These are phyloP conservation scores for Pleurotus sapidus DNA, from an alignment of 768 basidiomycete species.

Conservation along the genomic window DNA sequence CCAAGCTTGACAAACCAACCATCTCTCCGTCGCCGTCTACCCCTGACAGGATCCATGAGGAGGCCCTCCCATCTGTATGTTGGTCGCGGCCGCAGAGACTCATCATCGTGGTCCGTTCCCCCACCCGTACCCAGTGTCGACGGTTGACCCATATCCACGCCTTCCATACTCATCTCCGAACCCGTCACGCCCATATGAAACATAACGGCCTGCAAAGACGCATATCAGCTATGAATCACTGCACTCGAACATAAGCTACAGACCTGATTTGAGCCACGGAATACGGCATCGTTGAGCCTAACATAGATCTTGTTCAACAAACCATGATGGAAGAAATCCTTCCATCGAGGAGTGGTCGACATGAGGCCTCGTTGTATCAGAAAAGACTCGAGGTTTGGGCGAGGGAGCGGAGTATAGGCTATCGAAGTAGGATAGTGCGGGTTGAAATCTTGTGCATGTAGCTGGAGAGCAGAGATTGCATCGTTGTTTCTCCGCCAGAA, in stretches of 20 bases:
- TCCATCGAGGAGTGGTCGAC: constrained; percentile 37
- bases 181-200: constrained; percentile 57
- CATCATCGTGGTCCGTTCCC: constrained; percentile 71
- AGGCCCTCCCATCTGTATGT: constrained; percentile 72
- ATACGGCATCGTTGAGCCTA: constrained; percentile 66
- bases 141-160: constrained; percentile 51
- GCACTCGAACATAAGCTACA: constrained; percentile 14
- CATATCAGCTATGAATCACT: background rate
- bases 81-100: constrained; percentile 56
- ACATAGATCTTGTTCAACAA: constrained; percentile 73
- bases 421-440: constrained; percentile 71
- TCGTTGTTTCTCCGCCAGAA: constrained; percentile 69
- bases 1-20: constrained; percentile 52
- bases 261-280: constrained; percentile 50
- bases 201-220: constrained; percentile 46
- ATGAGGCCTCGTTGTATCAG: constrained; percentile 59
- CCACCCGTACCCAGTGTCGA: constrained; percentile 62
- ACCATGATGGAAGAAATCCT: constrained; percentile 57
- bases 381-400: constrained; percentile 62
- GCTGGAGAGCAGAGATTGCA: constrained; percentile 46
- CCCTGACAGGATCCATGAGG: constrained; percentile 45
- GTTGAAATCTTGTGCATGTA: constrained; percentile 59
- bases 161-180: constrained; percentile 59
- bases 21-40: constrained; percentile 22
- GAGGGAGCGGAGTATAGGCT: constrained; percentile 67